These are phyloP conservation scores for Epicoccum nigrum DNA, from an alignment of 2,329 filamentous ascomycete genomes.

Conservation along the genomic window DNA sequence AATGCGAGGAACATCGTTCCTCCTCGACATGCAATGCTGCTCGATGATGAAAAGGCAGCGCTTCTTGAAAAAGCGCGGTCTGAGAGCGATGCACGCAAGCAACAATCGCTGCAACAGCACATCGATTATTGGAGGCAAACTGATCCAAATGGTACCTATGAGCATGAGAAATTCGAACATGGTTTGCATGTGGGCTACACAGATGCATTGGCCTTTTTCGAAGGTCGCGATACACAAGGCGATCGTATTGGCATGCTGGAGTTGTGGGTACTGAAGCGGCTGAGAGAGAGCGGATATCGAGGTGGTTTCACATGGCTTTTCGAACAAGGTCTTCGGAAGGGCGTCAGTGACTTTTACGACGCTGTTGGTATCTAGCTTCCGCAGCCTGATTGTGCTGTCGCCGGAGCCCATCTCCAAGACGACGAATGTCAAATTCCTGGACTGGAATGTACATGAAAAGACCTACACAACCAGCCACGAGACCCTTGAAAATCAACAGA, in stretches of 20 bases:
- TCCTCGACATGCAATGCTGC: constrained; percentile 41
- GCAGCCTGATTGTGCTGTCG: not conserved
- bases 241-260: constrained; percentile 64
- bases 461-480: constrained; percentile 1
- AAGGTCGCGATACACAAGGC: constrained; percentile 43
- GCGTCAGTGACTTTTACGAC: constrained; percentile 50
- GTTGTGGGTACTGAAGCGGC: constrained; percentile 63
- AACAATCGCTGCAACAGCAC: constrained; percentile 51
- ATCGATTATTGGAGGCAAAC: constrained; percentile 58
- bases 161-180: constrained; percentile 61
- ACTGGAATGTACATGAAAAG: constrained; percentile 9
- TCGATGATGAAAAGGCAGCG: constrained; percentile 20
- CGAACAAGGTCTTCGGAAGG: constrained; percentile 57
- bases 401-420: constrained; percentile 5
- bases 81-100: constrained; percentile 46
- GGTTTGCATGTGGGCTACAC: constrained; percentile 63
- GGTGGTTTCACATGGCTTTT: constrained; percentile 59
- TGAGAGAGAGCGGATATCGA: constrained; percentile 58
- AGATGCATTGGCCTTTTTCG: constrained; percentile 62
- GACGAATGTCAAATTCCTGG: constrained; percentile 10
- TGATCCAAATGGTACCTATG: constrained; percentile 53
- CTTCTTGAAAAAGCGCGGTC: constrained; percentile 50
- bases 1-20: constrained; percentile 50
- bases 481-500: constrained; percentile 15
- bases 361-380: constrained; percentile 25